Percentiles rank a stretch among this genome's conserved stretches.
Conservation (phyloP, 1,284 basidiomycete species). For the Austroboletus niveus region DNA sequence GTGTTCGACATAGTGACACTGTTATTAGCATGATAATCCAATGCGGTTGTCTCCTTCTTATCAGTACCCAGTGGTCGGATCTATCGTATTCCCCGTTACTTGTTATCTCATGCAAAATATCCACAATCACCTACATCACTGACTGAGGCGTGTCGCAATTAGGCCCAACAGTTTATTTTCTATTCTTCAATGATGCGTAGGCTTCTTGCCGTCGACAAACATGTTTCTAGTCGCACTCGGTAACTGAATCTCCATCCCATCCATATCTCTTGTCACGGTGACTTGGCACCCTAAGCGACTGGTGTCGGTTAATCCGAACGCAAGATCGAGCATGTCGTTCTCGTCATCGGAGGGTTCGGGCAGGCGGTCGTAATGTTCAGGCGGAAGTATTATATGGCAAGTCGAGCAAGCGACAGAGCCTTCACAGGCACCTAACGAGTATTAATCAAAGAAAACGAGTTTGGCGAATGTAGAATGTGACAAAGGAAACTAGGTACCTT, state of each 20-base stretch:
- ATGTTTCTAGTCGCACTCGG: slow-evolving; percentile 96
- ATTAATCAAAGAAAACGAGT: background rate
- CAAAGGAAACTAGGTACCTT: slow-evolving; percentile 55
- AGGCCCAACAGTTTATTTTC: background rate
- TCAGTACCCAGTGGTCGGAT: too few relatives aligned
- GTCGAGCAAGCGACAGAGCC: slow-evolving; percentile 97
- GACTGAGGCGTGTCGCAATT: too few relatives aligned
- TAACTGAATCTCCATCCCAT: slow-evolving; percentile 84
- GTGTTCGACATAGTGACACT: too few relatives aligned
- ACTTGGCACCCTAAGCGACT: slow-evolving; percentile 86
- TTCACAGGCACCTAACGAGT: slow-evolving; percentile 81
- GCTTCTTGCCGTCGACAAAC: slow-evolving; percentile 81
- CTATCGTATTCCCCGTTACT: background rate
- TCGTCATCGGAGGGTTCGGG: slow-evolving; percentile 96
- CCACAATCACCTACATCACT: slow-evolving; percentile 2
- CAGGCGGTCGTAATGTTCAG: slow-evolving; percentile 80
- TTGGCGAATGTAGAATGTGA: background rate
- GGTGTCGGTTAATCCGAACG: slow-evolving; percentile 95
- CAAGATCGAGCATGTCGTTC: slow-evolving; percentile 98
- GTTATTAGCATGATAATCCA: too few relatives aligned
- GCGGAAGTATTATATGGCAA: slow-evolving; percentile 90
- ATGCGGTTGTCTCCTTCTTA: too few relatives aligned
- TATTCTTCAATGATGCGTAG: slow-evolving; percentile 42
- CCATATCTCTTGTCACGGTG: slow-evolving; percentile 74
- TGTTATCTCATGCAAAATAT: slow-evolving; percentile 18